phyloP scores from a whole-genome alignment of 2,329 filamentous ascomycete genomes.

The Penicillium psychrosexuale region DNA sequence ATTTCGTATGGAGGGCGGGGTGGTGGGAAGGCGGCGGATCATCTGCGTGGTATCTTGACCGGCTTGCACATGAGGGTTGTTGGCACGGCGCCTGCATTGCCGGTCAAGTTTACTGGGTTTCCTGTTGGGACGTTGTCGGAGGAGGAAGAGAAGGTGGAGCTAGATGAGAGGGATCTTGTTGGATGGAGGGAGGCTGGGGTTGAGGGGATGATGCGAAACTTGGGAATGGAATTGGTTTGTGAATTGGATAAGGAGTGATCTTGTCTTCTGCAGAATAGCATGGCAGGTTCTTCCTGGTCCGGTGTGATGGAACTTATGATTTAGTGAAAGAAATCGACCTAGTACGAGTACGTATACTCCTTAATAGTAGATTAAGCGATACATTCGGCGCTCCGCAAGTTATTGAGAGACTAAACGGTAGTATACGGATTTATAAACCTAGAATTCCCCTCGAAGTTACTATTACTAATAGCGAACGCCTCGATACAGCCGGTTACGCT shows the following conservation, averaged over 20 bases:
- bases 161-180: conserved; percentile 21
- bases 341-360: no score
- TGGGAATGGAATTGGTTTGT: conserved; percentile 27
- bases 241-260: conserved; percentile 20
- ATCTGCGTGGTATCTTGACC: conserved; percentile 35
- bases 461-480: no score
- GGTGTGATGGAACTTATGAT: no score
- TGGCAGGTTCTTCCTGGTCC: no score
- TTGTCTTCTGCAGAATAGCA: neutral
- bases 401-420: no score
- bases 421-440: no score
- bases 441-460: no score
- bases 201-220: conserved; percentile 25
- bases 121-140: conserved; percentile 22
- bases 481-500: no score
- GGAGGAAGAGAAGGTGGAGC: conserved; percentile 20
- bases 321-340: no score
- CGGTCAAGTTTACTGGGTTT: conserved; percentile 27
- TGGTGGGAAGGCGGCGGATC: conserved; percentile 37
- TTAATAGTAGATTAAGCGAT: no score
- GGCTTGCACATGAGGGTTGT: conserved; percentile 38
- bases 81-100: conserved; percentile 28
- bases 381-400: no score
- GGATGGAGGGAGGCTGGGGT: conserved; percentile 23
- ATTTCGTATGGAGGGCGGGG: conserved; percentile 54